phyloP scores from a whole-genome alignment of 1,139 yeast genomes.

The Debaryomyces subglobosus region DNA sequence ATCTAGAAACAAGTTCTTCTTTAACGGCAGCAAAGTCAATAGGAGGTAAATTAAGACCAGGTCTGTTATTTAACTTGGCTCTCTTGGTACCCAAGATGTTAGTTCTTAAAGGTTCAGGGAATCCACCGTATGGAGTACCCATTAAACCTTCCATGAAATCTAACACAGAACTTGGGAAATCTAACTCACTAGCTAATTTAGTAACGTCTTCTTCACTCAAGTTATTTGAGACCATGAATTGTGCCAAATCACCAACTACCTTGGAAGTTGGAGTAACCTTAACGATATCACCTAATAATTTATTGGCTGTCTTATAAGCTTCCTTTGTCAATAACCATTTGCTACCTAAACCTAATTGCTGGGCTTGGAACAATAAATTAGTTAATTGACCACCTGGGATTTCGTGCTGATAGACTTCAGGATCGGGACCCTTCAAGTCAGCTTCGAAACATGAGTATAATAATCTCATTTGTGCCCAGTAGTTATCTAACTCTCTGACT shows the following conservation, averaged over 20 bases:
- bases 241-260: slow-evolving; percentile 99
- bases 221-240: slow-evolving; percentile 96
- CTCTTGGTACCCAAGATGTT: slow-evolving; percentile 84
- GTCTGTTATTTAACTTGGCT: slow-evolving; percentile 83
- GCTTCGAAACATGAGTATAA: slow-evolving; percentile 97
- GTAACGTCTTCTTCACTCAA: slow-evolving; percentile 81
- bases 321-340: slow-evolving; percentile 96
- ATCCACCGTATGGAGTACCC: slow-evolving; percentile 99
- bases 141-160: slow-evolving; percentile 98
- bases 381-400: slow-evolving; percentile 99
- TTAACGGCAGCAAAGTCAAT: slow-evolving; percentile 72
- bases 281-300: slow-evolving; percentile 90
- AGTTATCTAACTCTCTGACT: slow-evolving; percentile 83
- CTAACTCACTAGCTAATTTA: slow-evolving; percentile 85
- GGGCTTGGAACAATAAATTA: slow-evolving; percentile 96
- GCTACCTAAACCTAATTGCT: slow-evolving; percentile 95
- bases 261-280: slow-evolving; percentile 98
- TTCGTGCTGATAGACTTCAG: slow-evolving; percentile 97
- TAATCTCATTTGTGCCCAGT: slow-evolving; percentile 99
- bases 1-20: slow-evolving; percentile 70
- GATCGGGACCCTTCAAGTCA: slow-evolving; percentile 98
- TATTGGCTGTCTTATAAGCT: slow-evolving; percentile 89
- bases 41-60: slow-evolving; percentile 87
- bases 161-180: slow-evolving; percentile 97
- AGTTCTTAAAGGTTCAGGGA: slow-evolving; percentile 98